Evolutionary conservation across 225 moss, liverwort and hornwort species (phyloP), one percentile per base, ranked within the genome.

Genomic region (Marchantia paleacea): DNA sequence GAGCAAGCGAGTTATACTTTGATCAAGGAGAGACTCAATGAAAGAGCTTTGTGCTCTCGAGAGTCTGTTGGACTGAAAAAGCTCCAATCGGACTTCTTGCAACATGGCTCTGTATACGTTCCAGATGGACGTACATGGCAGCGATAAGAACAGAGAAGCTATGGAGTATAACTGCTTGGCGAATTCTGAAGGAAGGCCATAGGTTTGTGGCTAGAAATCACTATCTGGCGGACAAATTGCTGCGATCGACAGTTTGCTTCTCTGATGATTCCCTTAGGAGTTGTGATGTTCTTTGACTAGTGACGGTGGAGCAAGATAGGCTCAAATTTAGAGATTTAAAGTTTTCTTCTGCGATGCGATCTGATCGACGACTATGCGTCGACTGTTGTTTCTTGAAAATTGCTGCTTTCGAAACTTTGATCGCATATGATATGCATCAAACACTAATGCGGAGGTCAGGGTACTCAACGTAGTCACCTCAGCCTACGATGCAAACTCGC

Each of bases 61-160:
- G 69, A 69, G 79, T 84, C 80, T 76, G 70, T 84, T 77, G 83
- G 80, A 84, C 71, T 81, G 30, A 54, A 84, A 39, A 84, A 80
- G 80, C 69, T 84, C 77, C 80, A 78, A 75, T 76, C 64, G 76
- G 71, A 68, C 79, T 80, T 80, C 79, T 80, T 47, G 71, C 79
- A 82, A 77, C 80, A 73, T 81, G 75, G 48, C 80, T 80, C 65
- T 47, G 68, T 76, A 61, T 52, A 77, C 63, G 77, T 82, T 80
- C 79, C 55, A 54, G 76, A 77, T 70, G 82, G 80, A 80, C 82
- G 66, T 79, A 69, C 68, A 82, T 79, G 65, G 78, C 76, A 72
- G 69, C 76, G 62, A 51, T 79, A 82, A 82, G 82, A 65, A 72
- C 82, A 77, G 82, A 73, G 80, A 86, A 66, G 76, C 77, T 54